These are phyloP conservation scores for Dictyostelium capitatum DNA, from an alignment of 78 protist species.

Conservation along the genomic window DNA sequence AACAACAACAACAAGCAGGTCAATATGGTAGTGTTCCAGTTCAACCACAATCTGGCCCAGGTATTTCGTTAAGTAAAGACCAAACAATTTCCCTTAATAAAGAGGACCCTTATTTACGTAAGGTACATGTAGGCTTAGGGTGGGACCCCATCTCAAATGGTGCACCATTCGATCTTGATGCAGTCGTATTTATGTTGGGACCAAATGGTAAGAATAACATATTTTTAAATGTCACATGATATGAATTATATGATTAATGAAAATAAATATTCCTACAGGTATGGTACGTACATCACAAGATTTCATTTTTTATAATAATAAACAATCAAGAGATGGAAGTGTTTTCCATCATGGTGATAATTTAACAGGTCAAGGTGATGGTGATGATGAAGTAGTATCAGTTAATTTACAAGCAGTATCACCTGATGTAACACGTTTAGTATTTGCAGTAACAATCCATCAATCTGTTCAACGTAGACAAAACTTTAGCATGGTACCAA, in stretches of 20 bases:
- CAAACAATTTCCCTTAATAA: slow-evolving; percentile 61
- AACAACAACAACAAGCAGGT: slow-evolving; percentile 6
- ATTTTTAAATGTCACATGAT: no score
- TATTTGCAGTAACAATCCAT: slow-evolving; percentile 63
- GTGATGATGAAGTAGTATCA: slow-evolving; percentile 64
- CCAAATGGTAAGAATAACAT: slow-evolving; percentile 22
- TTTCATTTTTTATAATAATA: slow-evolving; percentile 70
- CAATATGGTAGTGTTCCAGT: slow-evolving; percentile 44
- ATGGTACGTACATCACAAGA: slow-evolving; percentile 49
- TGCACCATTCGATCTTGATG: slow-evolving; percentile 71
- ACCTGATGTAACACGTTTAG: slow-evolving; percentile 56
- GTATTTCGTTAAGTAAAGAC: slow-evolving; percentile 57
- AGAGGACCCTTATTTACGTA: slow-evolving; percentile 59
- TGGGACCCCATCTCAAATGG: slow-evolving; percentile 49
- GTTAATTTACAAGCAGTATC: slow-evolving; percentile 52
- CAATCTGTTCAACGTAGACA: slow-evolving; percentile 71
- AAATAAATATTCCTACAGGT: no score
- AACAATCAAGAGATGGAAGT: slow-evolving; percentile 51
- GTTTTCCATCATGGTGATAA: slow-evolving; percentile 72
- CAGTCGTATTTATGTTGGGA: slow-evolving; percentile 69
- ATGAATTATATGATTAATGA: no score
- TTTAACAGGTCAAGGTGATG: slow-evolving; percentile 77
- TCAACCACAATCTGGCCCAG: slow-evolving; percentile 22
- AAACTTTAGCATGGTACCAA: slow-evolving; percentile 49
- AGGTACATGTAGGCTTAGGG: slow-evolving; percentile 46